Evolutionary conservation across 2,329 filamentous ascomycete genomes (phyloP), one percentile per base, ranked within the genome.

Genomic region (Mycosphaerella sp.): DNA sequence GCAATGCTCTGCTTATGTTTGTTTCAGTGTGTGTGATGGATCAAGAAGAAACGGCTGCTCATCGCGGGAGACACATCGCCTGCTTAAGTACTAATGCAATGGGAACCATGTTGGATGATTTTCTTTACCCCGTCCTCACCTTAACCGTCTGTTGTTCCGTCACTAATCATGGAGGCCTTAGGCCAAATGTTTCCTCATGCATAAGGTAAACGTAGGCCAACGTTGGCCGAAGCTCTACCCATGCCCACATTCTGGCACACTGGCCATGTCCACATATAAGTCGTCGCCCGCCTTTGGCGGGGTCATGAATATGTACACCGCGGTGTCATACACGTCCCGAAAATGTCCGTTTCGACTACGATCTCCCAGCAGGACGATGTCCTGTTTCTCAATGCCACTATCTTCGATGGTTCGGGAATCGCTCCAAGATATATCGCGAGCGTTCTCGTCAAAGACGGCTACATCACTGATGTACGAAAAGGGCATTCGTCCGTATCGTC

Each of bases 321-420:
- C 26, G 26, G 34, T 38, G 10, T 38, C 12, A 38, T 38, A 8
- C 12, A 9, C 4, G 34, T 38, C 34, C 34, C n/a, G 34, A 38
- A 1, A 11, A 38, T 38, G 34, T n/a, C 34, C 10, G 34, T 11
- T 11, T n/a, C 10, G 10, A 38, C 4, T n/a, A 38, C 34, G 12
- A n/a, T n/a, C 34, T 38, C 12, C 34, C 5, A 38, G 2, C 34
- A 38, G 34, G 34, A 4, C 12, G 47, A 46, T n/a, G 48, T 58
- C 41, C n/a, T 64, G 29, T 65, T 66, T 54, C 39, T 56, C 2
- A 55, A 59, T 41, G 57, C 62, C 10, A 60, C 59, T 11, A 49
- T 66, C 6, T 49, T 66, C 23, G 64, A 66, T 50, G 64, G 64
- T 12, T 58, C 64, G 6, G 64, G 62, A 39, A 31, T 44, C 1